These are phyloP conservation scores for Coffea humblotiana DNA, from an alignment of 305 asterid genomes.

Conservation along the genomic window DNA sequence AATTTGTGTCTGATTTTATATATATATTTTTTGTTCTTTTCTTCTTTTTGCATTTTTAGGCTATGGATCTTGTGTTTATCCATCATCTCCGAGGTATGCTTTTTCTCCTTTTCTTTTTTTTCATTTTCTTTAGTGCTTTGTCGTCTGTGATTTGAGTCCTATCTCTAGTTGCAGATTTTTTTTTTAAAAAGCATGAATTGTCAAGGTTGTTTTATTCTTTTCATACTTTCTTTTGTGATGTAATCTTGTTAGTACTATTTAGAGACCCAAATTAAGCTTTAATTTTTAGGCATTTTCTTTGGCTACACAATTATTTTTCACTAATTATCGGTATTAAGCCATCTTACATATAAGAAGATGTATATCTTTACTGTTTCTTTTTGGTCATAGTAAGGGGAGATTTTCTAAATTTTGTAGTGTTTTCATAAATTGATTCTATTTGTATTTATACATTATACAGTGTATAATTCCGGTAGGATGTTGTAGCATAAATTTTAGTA, in stretches of 20 bases:
- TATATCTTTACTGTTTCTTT: too few relatives aligned
- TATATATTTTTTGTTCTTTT: constrained; percentile 10
- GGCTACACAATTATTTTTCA: background rate
- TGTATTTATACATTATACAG: too few relatives aligned
- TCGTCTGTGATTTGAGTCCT: background rate
- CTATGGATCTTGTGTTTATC: constrained; percentile 92
- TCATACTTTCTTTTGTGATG: background rate
- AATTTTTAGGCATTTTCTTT: background rate
- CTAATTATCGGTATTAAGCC: background rate
- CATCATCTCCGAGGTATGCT: constrained; percentile 67
- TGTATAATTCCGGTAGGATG: too few relatives aligned
- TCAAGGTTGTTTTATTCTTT: background rate
- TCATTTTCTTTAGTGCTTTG: background rate
- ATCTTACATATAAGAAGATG: background rate
- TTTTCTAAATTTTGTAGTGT: too few relatives aligned
- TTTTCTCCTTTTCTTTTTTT: background rate
- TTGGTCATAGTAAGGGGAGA: too few relatives aligned
- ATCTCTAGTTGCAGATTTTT: background rate
- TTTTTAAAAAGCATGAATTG: too few relatives aligned
- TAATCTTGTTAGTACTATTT: background rate
- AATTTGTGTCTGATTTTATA: background rate
- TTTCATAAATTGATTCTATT: too few relatives aligned
- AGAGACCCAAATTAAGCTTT: background rate
- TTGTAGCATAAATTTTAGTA: too few relatives aligned
- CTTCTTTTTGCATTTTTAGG: constrained; percentile 40